Evolutionary conservation across 148 eudicot genomes (phyloP).

Genomic region (Rheum nobile): DNA sequence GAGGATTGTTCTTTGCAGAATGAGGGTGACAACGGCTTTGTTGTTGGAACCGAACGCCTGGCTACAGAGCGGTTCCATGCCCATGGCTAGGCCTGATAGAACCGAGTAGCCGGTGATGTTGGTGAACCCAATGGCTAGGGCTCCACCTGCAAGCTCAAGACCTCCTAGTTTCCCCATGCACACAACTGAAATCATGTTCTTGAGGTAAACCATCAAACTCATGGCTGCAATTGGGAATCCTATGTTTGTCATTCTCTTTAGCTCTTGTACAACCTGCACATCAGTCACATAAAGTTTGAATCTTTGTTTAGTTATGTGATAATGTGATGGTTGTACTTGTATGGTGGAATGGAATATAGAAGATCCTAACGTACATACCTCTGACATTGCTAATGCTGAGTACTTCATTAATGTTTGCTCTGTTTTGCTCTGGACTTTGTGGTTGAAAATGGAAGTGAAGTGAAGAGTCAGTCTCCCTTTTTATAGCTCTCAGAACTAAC

Average conservation of each 20-base stretch:
- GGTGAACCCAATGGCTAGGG: slow-evolving; percentile 84
- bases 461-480: slow-evolving; percentile 5
- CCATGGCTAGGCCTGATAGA: slow-evolving; percentile 72
- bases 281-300: neutral
- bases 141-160: slow-evolving; percentile 82
- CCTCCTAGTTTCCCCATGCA: slow-evolving; percentile 82
- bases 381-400: slow-evolving; percentile 23
- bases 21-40: slow-evolving; percentile 28
- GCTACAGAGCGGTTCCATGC: slow-evolving; percentile 91
- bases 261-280: slow-evolving; percentile 50
- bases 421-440: slow-evolving; percentile 5
- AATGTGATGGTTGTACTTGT: neutral
- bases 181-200: slow-evolving; percentile 61
- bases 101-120: slow-evolving; percentile 84
- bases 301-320: neutral
- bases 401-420: slow-evolving; percentile 24
- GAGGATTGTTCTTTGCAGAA: slow-evolving; percentile 48
- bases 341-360: neutral
- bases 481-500: slow-evolving; percentile 37
- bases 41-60: slow-evolving; percentile 75
- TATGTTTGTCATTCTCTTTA: slow-evolving; percentile 52
- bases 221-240: slow-evolving; percentile 63
- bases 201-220: slow-evolving; percentile 53
- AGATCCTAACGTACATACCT: slow-evolving; percentile 33
- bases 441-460: too few relatives aligned